Conservation (phyloP, 2,329 filamentous ascomycete species). For the Chaetomium sp. region DNA sequence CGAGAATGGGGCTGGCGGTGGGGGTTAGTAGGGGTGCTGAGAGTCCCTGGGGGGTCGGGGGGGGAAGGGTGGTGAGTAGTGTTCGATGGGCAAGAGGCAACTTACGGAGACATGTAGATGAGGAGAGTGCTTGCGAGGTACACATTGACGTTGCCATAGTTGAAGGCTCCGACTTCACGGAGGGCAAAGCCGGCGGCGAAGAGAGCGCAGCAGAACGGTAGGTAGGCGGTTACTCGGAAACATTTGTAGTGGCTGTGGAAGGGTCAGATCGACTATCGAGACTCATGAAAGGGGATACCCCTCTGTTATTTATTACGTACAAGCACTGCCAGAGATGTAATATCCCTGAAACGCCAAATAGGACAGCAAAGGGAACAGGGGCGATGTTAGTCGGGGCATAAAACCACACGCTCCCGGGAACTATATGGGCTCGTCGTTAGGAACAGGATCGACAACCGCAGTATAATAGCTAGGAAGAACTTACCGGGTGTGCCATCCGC, state of each 20-base stretch:
- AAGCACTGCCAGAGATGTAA: slow-evolving; percentile 48
- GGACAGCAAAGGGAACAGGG: slow-evolving; percentile 49
- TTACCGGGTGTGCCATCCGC: background rate
- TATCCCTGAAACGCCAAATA: slow-evolving; percentile 43
- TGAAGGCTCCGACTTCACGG: slow-evolving; percentile 49
- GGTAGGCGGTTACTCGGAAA: slow-evolving; percentile 52
- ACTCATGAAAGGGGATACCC: background rate
- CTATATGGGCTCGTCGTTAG: slow-evolving; percentile 33
- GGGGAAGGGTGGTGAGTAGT: background rate
- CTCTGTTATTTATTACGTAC: slow-evolving; percentile 44
- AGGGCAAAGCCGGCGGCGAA: slow-evolving; percentile 55
- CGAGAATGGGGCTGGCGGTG: slow-evolving; percentile 44
- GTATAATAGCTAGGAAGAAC: too few species aligned
- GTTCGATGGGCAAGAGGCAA: background rate
- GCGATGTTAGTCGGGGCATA: slow-evolving; percentile 52
- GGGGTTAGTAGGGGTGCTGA: too few species aligned
- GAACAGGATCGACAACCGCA: background rate
- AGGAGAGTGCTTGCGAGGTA: slow-evolving; percentile 47
- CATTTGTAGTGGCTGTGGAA: slow-evolving; percentile 46
- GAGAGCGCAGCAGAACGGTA: slow-evolving; percentile 49
- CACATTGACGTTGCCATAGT: slow-evolving; percentile 46
- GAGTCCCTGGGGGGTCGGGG: background rate
- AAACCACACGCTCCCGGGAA: slow-evolving; percentile 49
- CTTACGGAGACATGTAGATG: slow-evolving; percentile 42
- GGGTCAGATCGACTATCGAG: background rate